Evolutionary conservation across 202 grass and related monocot genomes (phyloP).

Genomic region (Panicum hallii): DNA sequence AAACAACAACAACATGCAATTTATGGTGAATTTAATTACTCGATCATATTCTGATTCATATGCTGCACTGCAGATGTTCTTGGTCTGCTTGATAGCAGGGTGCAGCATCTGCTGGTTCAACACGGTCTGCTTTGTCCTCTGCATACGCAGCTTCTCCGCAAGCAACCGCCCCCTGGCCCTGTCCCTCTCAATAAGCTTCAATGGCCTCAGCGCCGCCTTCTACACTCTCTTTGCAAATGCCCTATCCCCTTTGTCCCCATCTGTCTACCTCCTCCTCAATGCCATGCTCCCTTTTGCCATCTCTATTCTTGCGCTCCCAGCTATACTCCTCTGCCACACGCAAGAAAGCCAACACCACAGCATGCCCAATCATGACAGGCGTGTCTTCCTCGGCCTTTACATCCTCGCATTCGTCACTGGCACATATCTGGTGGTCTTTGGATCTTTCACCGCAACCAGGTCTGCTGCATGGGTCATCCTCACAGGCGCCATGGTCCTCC

Average conservation of each 20-base stretch:
- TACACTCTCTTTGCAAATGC: slow-evolving; percentile 75
- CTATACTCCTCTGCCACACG: slow-evolving; percentile 42
- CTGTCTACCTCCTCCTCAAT: slow-evolving; percentile 72
- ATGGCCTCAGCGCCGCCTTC: slow-evolving; percentile 80
- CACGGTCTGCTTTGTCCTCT: slow-evolving; percentile 71
- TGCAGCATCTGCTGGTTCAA: slow-evolving; percentile 99
- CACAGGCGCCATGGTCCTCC: slow-evolving; percentile 70
- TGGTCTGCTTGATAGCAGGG: slow-evolving; percentile 83
- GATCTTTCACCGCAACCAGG: slow-evolving; percentile 51
- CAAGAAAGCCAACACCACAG: slow-evolving; percentile 35
- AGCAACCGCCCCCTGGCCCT: slow-evolving; percentile 70
- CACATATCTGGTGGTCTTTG: slow-evolving; percentile 71
- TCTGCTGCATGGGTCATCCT: slow-evolving; percentile 59
- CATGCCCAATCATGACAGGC: slow-evolving; percentile 49
- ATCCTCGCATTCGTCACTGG: slow-evolving; percentile 76
- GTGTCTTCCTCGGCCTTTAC: slow-evolving; percentile 74
- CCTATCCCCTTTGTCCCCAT: slow-evolving; percentile 55
- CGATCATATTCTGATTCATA: background rate
- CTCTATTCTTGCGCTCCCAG: slow-evolving; percentile 54
- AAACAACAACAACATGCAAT: background rate
- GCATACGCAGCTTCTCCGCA: slow-evolving; percentile 65
- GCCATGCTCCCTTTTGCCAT: slow-evolving; percentile 58
- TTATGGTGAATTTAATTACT: background rate
- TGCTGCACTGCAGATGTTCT: slow-evolving; percentile 67
- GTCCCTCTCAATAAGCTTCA: slow-evolving; percentile 93